Percentiles rank a stretch among this genome's conserved stretches.
phyloP scores from a whole-genome alignment of 202 grass and related monocot genomes.

The Carex arenaria region DNA sequence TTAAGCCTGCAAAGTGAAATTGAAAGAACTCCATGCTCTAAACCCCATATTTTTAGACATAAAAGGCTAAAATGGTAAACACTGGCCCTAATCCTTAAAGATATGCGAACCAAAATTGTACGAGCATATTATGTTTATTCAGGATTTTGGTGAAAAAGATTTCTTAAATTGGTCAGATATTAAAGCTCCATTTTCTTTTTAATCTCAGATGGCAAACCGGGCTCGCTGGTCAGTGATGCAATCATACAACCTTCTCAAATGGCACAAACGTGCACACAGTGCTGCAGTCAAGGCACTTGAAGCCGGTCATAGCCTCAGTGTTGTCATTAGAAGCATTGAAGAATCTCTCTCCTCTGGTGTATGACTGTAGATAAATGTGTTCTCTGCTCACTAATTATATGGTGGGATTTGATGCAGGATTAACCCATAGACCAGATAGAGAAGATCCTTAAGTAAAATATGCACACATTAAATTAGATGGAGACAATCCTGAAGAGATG shows the following conservation, averaged over 20 bases:
- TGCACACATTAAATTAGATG: not conserved
- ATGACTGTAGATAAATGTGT: conserved; percentile 17
- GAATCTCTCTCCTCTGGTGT: conserved; percentile 52
- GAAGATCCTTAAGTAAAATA: not conserved
- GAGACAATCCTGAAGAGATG: not conserved
- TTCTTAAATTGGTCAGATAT: not conserved
- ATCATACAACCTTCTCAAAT: conserved; percentile 95
- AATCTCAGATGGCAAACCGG: conserved; percentile 84
- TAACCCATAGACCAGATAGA: not conserved
- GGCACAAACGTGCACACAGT: conserved; percentile 81
- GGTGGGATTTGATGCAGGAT: not conserved
- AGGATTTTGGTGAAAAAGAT: not conserved
- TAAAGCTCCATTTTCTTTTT: not conserved
- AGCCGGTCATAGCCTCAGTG: conserved; percentile 55
- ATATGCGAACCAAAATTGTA: not conserved
- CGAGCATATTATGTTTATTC: not conserved
- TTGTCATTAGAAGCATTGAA: conserved; percentile 86
- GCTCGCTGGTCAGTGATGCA: conserved; percentile 98
- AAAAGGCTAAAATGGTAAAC: not conserved
- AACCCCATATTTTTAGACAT: not conserved
- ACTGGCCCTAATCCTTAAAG: not conserved
- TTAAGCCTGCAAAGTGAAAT: not conserved
- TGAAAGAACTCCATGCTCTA: not conserved
- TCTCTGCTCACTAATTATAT: not conserved
- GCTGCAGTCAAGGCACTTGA: conserved; percentile 68